Percentiles rank a stretch among this genome's conserved stretches.
Conservation (phyloP, 345 rosid species). For the Sapria himalayana region DNA sequence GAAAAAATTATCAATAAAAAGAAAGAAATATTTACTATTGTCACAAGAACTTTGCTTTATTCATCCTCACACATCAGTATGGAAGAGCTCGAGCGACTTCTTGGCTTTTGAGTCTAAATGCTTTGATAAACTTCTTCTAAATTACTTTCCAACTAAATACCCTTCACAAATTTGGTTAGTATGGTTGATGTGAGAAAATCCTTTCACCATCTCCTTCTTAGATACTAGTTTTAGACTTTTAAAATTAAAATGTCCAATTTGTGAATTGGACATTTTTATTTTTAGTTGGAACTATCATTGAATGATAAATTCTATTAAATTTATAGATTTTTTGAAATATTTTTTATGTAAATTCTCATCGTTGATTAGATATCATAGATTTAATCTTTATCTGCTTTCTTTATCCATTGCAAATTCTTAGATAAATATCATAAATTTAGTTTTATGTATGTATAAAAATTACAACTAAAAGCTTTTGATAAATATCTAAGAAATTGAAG, state of each 20-base stretch:
- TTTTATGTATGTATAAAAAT: too few relatives aligned
- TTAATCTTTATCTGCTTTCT: too few relatives aligned
- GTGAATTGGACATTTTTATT: too few relatives aligned
- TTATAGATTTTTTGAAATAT: neutral
- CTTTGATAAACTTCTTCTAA: neutral
- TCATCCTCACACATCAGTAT: neutral
- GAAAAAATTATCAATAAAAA: slow-evolving; percentile 3
- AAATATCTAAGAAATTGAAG: too few relatives aligned
- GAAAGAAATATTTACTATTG: slow-evolving; percentile 3
- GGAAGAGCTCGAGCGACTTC: neutral
- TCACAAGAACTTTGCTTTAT: neutral
- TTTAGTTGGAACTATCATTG: neutral
- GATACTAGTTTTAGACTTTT: neutral
- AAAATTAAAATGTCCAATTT: slow-evolving; percentile 6
- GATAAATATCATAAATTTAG: too few relatives aligned
- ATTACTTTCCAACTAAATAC: neutral
- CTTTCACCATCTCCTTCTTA: neutral
- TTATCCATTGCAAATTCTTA: neutral
- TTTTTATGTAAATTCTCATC: neutral
- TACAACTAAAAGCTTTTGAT: too few relatives aligned
- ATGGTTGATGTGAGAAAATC: neutral
- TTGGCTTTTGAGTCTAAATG: neutral
- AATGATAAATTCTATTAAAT: neutral
- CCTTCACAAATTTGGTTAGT: slow-evolving; percentile 4
- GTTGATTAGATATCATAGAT: neutral